phyloP scores from a whole-genome alignment of 2,329 filamentous ascomycete species.

The Amesomyces nigricolor region DNA sequence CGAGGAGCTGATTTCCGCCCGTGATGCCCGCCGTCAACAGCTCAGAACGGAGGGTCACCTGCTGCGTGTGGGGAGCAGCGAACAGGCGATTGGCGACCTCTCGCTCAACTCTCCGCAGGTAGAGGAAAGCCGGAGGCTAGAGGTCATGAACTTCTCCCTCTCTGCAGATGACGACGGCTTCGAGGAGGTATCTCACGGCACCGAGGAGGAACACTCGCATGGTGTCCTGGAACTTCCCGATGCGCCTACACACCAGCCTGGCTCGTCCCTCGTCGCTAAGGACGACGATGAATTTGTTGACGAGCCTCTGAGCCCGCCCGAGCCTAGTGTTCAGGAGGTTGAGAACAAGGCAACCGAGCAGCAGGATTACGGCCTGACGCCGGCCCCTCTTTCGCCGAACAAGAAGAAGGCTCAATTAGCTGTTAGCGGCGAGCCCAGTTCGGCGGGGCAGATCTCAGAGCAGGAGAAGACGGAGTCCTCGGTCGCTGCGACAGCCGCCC shows the following conservation, averaged over 20 bases:
- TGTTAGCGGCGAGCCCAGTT: slow-evolving; percentile 4
- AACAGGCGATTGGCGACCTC: slow-evolving; percentile 55
- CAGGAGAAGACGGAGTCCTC: slow-evolving; percentile 17
- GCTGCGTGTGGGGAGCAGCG: slow-evolving; percentile 39
- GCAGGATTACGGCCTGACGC: slow-evolving; percentile 51
- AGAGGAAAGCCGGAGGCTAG: slow-evolving; percentile 64
- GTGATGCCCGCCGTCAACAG: slow-evolving; percentile 76
- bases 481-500: slow-evolving; percentile 29
- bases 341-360: slow-evolving; percentile 41
- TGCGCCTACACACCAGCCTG: slow-evolving; percentile 25
- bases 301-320: slow-evolving; percentile 65
- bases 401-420: slow-evolving; percentile 30
- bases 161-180: slow-evolving; percentile 81
- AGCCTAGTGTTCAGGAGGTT: slow-evolving; percentile 51
- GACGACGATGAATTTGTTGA: slow-evolving; percentile 73
- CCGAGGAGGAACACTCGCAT: slow-evolving; percentile 67
- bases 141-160: slow-evolving; percentile 71
- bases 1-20: slow-evolving; percentile 73
- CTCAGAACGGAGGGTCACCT: slow-evolving; percentile 74
- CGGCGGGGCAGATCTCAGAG: background rate
- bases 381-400: slow-evolving; percentile 52
- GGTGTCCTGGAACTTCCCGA: slow-evolving; percentile 53
- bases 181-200: slow-evolving; percentile 72
- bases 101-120: slow-evolving; percentile 53
- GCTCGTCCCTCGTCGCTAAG: slow-evolving; percentile 46